phyloP scores from a whole-genome alignment of 768 basidiomycete species.

The Pleurotus pulmonarius region DNA sequence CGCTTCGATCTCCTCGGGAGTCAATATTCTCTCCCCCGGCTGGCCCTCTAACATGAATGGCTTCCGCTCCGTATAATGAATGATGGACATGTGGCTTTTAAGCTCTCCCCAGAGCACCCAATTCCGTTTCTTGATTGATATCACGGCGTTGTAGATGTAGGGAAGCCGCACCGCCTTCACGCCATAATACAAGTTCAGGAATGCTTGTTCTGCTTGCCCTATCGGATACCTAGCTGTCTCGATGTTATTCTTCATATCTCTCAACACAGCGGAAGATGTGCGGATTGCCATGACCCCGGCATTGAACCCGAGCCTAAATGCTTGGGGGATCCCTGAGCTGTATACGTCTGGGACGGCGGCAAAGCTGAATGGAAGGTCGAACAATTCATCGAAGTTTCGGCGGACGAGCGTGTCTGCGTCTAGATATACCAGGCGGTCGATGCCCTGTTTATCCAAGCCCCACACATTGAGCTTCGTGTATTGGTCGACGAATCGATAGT shows the following conservation, averaged over 20 bases:
- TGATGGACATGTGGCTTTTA: slow-evolving; percentile 25
- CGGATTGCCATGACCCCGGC: slow-evolving; percentile 35
- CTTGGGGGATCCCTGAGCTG: slow-evolving; percentile 15
- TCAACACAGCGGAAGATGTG: slow-evolving; percentile 23
- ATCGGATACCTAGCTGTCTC: slow-evolving; percentile 25
- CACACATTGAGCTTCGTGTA: slow-evolving; percentile 42
- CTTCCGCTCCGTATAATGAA: slow-evolving; percentile 51
- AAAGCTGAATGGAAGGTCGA: slow-evolving; percentile 34
- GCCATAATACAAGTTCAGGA: slow-evolving; percentile 36
- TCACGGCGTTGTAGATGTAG: slow-evolving; percentile 37
- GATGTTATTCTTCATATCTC: slow-evolving; percentile 24
- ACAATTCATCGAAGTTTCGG: slow-evolving; percentile 40
- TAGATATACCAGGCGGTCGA: slow-evolving; percentile 32
- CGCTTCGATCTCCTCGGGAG: slow-evolving; percentile 17
- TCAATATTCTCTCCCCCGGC: slow-evolving; percentile 14
- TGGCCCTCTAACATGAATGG: slow-evolving; percentile 71
- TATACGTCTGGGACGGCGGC: slow-evolving; percentile 39
- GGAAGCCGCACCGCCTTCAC: slow-evolving; percentile 31
- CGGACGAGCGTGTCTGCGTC: slow-evolving; percentile 41
- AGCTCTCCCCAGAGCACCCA: slow-evolving; percentile 30
- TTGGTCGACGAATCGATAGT: slow-evolving; percentile 33
- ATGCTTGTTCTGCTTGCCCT: slow-evolving; percentile 35
- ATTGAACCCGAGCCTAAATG: slow-evolving; percentile 34
- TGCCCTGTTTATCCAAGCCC: slow-evolving; percentile 27
- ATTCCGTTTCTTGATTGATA: slow-evolving; percentile 31